Base-by-base conservation (phyloP, 768 basidiomycete genomes). In the Gloeophyllum trabeum region DNA sequence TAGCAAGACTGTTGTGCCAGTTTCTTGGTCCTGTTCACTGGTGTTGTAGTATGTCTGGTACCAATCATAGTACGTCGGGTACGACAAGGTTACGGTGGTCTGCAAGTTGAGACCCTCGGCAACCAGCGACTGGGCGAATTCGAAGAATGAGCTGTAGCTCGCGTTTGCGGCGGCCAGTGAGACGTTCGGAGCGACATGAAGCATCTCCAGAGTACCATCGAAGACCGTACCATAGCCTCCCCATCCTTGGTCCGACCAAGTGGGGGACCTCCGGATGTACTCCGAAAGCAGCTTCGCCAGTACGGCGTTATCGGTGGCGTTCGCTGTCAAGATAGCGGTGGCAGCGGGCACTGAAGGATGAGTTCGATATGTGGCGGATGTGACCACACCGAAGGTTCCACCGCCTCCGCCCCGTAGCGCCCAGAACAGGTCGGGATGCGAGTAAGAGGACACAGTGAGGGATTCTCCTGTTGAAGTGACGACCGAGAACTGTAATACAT, bases 371-470 rank as follows among this genome's bases (percentile, higher is more conserved):
- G 71, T 71, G 4, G 63, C 65, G 1, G 66, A 67, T 2, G 63
- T 64, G 39, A 75, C 56, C 16, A 75, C 58, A 5, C 69, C 73
- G 36, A 58, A 75, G 1, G 67, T 71, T 14, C 65, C 61, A 5
- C 70, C 70, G 1, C 71, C 71, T 1, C 66, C 67, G 1, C 71
- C 71, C 20, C 70, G 59, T 37, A 75, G 48, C 0, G 72, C 70
- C 64, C 67, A 75, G 53, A 69, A 73, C 5, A 74, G 59, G 40
- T 73, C 66, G 3, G 53, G 14, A 44, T 70, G 54, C 28, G 58
- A 53, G 46, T 64, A 50, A 0, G 50, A 42, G 46, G 71, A 73
- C 7, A 21, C 65, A 3, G 49, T 61, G 40, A 69, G 49, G 26
- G 60, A 51, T 10, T 61, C 45, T 3, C 71, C 71, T 5, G 59